A percentile compares a stretch with the other conserved stretches of the same genome.
Conservation (phyloP, 495 filamentous ascomycete species). For the Annulohypoxylon bovei region DNA sequence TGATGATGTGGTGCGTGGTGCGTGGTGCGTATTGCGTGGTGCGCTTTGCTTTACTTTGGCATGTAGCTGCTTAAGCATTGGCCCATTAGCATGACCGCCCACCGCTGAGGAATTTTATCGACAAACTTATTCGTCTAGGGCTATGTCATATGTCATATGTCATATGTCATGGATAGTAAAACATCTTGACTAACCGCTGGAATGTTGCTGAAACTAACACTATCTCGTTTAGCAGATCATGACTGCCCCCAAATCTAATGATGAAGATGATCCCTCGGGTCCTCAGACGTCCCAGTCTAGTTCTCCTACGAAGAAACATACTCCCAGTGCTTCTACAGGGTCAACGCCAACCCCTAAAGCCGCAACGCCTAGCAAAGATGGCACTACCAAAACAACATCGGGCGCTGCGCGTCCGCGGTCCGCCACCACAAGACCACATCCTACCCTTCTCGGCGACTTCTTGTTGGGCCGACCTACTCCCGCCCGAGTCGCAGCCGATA, state of each 20-base stretch:
- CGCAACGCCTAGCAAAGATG: conserved; percentile 33
- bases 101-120: not conserved
- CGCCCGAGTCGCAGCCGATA: conserved; percentile 52
- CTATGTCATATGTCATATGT: too few relatives aligned
- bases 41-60: conserved; percentile 25
- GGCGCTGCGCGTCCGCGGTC: conserved; percentile 44
- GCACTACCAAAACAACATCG: conserved; percentile 56
- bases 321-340: conserved; percentile 23
- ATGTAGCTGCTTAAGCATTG: conserved; percentile 25
- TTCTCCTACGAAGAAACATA: conserved; percentile 21
- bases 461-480: conserved; percentile 62
- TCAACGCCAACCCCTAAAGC: conserved; percentile 16
- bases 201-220: conserved; percentile 36
- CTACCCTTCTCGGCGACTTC: conserved; percentile 63
- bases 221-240: conserved; percentile 40
- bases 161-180: too few relatives aligned
- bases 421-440: conserved; percentile 40
- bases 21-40: conserved; percentile 17
- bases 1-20: conserved; percentile 9
- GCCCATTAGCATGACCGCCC: conserved; percentile 20
- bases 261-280: conserved; percentile 45
- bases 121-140: not conserved
- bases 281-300: conserved; percentile 28
- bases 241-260: conserved; percentile 44
- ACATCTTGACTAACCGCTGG: conserved; percentile 10